phyloP scores from a whole-genome alignment of 73 alveolate species.

The Paramecium primaurelia region DNA sequence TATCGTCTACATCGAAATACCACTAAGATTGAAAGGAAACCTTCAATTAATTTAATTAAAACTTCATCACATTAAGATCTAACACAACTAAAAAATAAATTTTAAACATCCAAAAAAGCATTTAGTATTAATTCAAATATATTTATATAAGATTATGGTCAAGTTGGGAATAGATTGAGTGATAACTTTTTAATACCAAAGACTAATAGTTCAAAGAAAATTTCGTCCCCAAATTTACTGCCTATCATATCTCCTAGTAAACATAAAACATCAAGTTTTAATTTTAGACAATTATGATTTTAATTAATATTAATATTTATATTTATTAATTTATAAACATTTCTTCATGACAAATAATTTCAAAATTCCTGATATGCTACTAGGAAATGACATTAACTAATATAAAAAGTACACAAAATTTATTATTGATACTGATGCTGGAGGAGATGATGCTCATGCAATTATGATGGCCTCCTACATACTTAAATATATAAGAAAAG shows the following conservation, averaged over 20 bases:
- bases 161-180: neutral
- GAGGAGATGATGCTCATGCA: slow-evolving; percentile 46
- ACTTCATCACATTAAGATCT: neutral
- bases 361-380: neutral
- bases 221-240: neutral
- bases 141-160: neutral
- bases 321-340: neutral
- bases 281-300: neutral
- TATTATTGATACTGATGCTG: slow-evolving; percentile 47
- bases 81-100: neutral
- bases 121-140: neutral
- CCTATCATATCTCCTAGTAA: neutral
- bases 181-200: neutral
- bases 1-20: neutral
- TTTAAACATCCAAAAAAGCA: neutral
- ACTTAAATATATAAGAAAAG: neutral
- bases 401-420: neutral
- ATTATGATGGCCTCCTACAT: slow-evolving; percentile 28
- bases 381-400: neutral
- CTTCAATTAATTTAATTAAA: neutral
- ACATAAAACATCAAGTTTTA: neutral
- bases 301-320: neutral
- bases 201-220: neutral
- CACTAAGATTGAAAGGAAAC: neutral
- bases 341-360: neutral